These are phyloP conservation scores for Lipomyces kockii DNA, from an alignment of 805 yeast species.

Conservation along the genomic window DNA sequence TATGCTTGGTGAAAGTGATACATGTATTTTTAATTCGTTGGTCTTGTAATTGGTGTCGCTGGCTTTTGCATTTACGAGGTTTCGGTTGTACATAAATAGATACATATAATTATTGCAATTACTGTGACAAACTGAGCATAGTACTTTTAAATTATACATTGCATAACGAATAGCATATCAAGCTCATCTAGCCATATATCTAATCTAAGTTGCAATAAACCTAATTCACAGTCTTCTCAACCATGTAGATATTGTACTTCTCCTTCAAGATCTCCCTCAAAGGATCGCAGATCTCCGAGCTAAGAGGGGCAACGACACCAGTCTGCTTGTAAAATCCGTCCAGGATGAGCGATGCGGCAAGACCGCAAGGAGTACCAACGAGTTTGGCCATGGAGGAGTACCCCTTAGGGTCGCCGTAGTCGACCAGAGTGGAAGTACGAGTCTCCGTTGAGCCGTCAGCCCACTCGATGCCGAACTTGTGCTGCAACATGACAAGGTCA, in stretches of 20 bases:
- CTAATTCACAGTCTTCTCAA: conserved; percentile 73
- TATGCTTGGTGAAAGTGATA: neutral
- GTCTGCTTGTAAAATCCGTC: conserved; percentile 73
- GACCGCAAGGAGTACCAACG: conserved; percentile 98
- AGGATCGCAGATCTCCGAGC: conserved; percentile 87
- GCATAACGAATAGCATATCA: neutral
- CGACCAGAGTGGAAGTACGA: conserved; percentile 94
- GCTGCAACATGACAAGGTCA: conserved; percentile 93
- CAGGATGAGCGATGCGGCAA: conserved; percentile 84
- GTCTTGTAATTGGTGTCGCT: neutral
- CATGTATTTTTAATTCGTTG: neutral
- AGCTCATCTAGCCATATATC: neutral
- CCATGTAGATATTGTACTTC: conserved; percentile 81
- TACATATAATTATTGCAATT: neutral
- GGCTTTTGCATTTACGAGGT: neutral
- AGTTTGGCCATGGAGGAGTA: conserved; percentile 98
- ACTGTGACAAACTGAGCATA: neutral
- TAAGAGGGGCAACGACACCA: conserved; percentile 92
- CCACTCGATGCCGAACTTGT: conserved; percentile 97
- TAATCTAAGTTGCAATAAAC: neutral
- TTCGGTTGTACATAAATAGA: neutral
- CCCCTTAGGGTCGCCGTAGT: conserved; percentile 86
- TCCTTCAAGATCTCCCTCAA: conserved; percentile 90
- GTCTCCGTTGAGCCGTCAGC: conserved; percentile 88
- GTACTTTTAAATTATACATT: neutral